phyloP scores from a whole-genome alignment of 306 rosid species.

The Ormosia semicastrata region DNA sequence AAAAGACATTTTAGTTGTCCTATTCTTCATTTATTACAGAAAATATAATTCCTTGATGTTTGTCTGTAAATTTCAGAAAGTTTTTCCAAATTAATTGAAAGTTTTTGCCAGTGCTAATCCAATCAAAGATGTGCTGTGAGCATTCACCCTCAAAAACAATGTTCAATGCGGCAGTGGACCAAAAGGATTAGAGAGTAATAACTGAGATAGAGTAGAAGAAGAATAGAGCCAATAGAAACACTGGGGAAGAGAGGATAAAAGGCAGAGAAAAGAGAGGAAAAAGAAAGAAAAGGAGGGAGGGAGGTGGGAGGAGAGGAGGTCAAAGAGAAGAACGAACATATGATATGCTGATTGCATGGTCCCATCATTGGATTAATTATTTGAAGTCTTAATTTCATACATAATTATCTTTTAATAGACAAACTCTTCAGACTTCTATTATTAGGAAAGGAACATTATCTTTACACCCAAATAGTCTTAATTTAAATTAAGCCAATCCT shows the following conservation, averaged over 20 bases:
- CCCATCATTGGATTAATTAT: constrained; percentile 16
- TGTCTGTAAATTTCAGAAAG: background rate
- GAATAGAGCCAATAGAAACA: background rate
- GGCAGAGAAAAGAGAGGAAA: background rate
- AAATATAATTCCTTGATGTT: background rate
- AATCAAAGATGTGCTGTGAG: background rate
- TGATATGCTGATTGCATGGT: constrained; percentile 1
- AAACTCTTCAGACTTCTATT: background rate
- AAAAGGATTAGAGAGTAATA: background rate
- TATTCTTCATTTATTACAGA: background rate
- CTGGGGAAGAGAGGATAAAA: background rate
- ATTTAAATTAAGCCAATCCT: background rate
- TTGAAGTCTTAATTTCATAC: constrained; percentile 3
- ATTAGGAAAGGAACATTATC: background rate
- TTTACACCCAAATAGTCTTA: background rate
- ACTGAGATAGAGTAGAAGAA: background rate
- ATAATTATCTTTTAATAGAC: background rate
- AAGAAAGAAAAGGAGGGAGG: background rate
- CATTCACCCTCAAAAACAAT: background rate
- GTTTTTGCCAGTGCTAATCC: background rate
- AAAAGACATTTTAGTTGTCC: background rate
- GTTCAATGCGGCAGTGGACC: background rate
- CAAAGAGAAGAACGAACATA: background rate
- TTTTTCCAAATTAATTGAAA: background rate
- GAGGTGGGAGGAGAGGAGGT: background rate